phyloP scores from a whole-genome alignment of 2,329 filamentous ascomycete genomes.

The Colletotrichum liaoningense region DNA sequence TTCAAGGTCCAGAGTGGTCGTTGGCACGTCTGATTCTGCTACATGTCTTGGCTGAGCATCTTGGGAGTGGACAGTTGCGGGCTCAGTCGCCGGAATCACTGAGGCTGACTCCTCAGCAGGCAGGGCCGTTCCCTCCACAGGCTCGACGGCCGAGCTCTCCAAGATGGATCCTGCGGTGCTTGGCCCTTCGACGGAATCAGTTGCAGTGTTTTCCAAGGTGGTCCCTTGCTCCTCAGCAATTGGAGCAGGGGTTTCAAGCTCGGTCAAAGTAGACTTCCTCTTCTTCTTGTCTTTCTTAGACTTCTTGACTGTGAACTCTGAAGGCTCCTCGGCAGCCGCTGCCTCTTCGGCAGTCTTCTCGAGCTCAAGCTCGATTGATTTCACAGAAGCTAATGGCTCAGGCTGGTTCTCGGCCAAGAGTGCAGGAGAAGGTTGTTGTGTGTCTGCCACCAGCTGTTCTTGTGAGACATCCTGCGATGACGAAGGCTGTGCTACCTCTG shows the following conservation, averaged over 20 bases:
- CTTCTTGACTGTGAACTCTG: slow-evolving; percentile 35
- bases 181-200: background rate
- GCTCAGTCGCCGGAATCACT: background rate
- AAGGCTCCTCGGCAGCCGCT: background rate
- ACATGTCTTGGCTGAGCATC: background rate
- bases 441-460: background rate
- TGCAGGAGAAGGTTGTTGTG: background rate
- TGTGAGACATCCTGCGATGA: background rate
- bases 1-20: background rate
- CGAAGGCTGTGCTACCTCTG: background rate
- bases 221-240: background rate
- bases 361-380: background rate
- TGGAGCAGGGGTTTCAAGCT: background rate
- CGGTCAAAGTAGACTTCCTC: slow-evolving; percentile 27
- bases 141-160: background rate
- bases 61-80: background rate
- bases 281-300: slow-evolving; percentile 48
- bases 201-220: background rate
- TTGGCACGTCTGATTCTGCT: background rate
- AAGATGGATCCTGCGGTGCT: background rate
- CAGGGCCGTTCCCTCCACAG: background rate
- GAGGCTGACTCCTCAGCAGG: background rate
- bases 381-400: background rate
- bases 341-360: background rate
- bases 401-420: background rate